Base-by-base conservation (phyloP, 2,329 filamentous ascomycete species). In the Neofusicoccum ribis region DNA sequence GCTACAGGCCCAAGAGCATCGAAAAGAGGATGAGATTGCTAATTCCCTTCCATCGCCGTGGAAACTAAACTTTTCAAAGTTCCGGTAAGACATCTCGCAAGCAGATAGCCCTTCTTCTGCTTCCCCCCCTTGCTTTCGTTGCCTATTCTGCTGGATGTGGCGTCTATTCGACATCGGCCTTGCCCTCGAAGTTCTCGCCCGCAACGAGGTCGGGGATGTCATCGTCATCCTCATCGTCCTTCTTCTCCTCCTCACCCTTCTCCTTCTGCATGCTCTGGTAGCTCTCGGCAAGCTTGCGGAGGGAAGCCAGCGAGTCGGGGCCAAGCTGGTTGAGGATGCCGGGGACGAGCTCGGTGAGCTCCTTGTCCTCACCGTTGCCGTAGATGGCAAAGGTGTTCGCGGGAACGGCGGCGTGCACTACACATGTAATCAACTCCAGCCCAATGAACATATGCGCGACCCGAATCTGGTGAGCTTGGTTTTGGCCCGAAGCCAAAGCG, bases 301-400 rank as follows among this genome's bases (percentile, higher is more conserved):
- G 92, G 69, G 93, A 97, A 68, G 95, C 95, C 67, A 99, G 91
- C 70, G 92, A 97, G 86, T 99, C 95, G 77, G 95, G 95, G 77
- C 95, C 95, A 70, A 99, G 92, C 86, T 99, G 95, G 90, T 98
- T 99, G 70, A 99, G 91, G 84, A 99, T 99, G 71, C 95, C 95
- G 76, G 95, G 95, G 71, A 99, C 95, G 75, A 99, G 93, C 86
- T 99, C 95, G 69, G 95, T 99, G 72, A 99, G 91, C 86, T 99
- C 95, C 89, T 99, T 99, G 85, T 99, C 95, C 85, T 99, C 95
- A 71, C 94, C 95, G 81, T 92, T 90, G 74, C 95, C 95, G 86
- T 98, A 99, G 86, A 99, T 96, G 83, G 95, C 95, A 82, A 98
- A 99, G 81, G 95, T 99, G 89, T 99, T 99, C 82, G 93, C 89